Base-by-base conservation (phyloP, 2,329 filamentous ascomycete species). In the Neoarthrinium moseri region DNA sequence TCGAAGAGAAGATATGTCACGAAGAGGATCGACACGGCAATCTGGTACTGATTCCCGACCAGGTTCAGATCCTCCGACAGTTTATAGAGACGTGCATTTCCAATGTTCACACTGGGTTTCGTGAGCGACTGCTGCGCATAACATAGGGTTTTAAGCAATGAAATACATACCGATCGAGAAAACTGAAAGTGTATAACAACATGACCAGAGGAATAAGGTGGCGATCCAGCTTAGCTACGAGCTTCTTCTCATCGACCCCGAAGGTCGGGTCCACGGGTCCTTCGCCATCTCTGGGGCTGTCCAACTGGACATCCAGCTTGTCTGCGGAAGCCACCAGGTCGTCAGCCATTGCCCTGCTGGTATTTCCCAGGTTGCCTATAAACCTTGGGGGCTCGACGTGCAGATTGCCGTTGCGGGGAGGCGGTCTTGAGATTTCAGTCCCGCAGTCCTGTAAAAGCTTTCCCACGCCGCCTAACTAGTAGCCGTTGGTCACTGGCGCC, bases 131-230 rank as follows among this genome's bases (percentile, higher is more conserved):
- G 10, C n/a, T 13, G 23, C 18, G 20, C 5, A 47, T 12, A 27
- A 35, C 17, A 43, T 11, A 4, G 48, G 22, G 48, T 27, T 52
- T 26, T 21, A 18, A 29, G 40, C 13, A 17, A n/a, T n/a, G 34
- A 29, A 12, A 32, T 44, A 67, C 73, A 62, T 59, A 82, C 78
- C 86, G 74, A 60, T 90, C 87, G 7, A 91, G 67, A 60, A 91
- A 91, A 54, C 83, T 86, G 54, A 91, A 82, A 12, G 91, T 73
- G 60, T 92, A 92, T 13, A 87, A 65, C 6, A 79, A 62, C 79
- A 87, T 86, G 6, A 87, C 71, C 17, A 87, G 69, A 3, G 85
- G 85, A 12, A 89, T 74, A 21, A 89, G 73, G 57, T 78, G 73
- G 12, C 72, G 49, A 61, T 89, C 86, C 24, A 89, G 65, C 63